Evolutionary conservation across 345 rosid genomes (phyloP), one percentile per base, ranked within the genome.

Genomic region (Mallotus nudiflorus): DNA sequence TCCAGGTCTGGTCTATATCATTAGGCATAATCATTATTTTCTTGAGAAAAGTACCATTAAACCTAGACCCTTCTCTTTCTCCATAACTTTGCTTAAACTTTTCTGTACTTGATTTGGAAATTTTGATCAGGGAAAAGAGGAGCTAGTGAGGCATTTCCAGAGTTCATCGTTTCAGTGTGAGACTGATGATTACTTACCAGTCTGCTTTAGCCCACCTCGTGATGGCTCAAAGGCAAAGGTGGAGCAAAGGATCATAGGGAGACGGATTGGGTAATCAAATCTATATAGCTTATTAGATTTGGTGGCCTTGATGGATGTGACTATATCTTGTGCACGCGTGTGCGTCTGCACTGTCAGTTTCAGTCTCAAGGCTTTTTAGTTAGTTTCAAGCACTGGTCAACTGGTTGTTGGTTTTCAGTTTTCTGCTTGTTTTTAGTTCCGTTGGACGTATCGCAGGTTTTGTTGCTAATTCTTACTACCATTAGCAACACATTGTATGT

Each of bases 1-100:
- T 90, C 25, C 97, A 93, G 91, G 97, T 85, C 53, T 22, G 48
- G n/a, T n/a, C 9, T 16, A 5, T 40, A 42, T 35, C 11, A 2
- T 62, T n/a, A 22, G 61, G 40, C 44, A 7, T 7, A 58, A 25
- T 33, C 16, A 33, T 60, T 1, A 24, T 9, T 51, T 28, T 2
- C 39, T 31, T 60, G 46, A n/a, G 15, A 40, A 39, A 7, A 4
- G 42, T 13, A 65, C 12, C 1, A 3, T 2, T n/a, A 0, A 63
- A 24, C 46, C 46, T 42, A 42, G 9, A 12, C 46, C 46, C 6
- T 6, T 33, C 37, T 33, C 3, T 33, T 6, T 33, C 4, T 33
- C 46, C 9, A 39, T 9, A n/a, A n/a, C n/a, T 22, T 9, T 31
- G n/a, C 29, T 62, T 39, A 18, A 13, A 16, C 59, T 67, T 16